Conservation (phyloP, 495 filamentous ascomycete species). For the Talaromyces nanjingensis region DNA sequence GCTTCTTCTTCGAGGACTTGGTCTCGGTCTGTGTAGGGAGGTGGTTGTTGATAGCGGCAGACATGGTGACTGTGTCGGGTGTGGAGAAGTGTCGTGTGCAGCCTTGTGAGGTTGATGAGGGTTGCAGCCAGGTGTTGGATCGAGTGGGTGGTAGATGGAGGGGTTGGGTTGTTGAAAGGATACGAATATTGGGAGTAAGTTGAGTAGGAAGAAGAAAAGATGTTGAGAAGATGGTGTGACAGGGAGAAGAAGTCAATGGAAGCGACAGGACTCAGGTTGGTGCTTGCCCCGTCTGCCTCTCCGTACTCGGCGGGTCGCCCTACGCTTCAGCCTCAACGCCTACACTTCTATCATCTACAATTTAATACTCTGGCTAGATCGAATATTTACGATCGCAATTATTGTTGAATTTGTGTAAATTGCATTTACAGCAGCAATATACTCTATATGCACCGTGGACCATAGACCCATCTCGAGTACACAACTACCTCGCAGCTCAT, state of each 20-base stretch:
- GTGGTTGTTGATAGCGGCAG: conserved; percentile 25
- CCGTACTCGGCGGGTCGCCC: neutral
- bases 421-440: neutral
- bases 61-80: conserved; percentile 23
- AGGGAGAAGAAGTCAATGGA: conserved; percentile 6
- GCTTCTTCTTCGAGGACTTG: conserved; percentile 37
- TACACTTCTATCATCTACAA: neutral
- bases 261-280: neutral
- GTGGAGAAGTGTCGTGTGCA: conserved; percentile 1
- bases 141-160: neutral
- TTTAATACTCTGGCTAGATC: neutral
- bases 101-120: neutral
- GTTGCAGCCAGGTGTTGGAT: neutral
- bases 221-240: neutral
- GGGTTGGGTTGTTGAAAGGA: neutral
- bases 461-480: neutral
- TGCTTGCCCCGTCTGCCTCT: neutral
- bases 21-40: conserved; percentile 22
- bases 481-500: neutral
- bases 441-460: neutral
- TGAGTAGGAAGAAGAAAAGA: too few species aligned
- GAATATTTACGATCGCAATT: neutral
- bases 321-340: neutral
- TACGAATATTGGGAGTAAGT: neutral
- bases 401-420: neutral